Evolutionary conservation across 352 stramenopile genomes (phyloP), one percentile per base, ranked within the genome.

Genomic region (Halophytophthora polymorphica): DNA sequence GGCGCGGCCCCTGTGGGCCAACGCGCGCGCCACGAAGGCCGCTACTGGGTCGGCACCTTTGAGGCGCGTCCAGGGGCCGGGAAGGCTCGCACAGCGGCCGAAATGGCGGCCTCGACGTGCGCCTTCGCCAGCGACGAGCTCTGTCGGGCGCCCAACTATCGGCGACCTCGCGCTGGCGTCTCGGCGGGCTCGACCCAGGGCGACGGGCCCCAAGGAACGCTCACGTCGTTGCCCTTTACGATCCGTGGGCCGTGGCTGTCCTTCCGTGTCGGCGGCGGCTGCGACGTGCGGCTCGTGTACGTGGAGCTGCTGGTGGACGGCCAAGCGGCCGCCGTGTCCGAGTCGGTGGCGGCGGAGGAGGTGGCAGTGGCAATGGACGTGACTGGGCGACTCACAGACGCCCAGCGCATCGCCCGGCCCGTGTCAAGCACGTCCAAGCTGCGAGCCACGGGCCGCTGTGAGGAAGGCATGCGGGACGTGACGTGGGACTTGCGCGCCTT

Each of bases 251-350:
- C 82, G 11, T 87, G 66, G 58, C 89, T 98, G n/a, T 93, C 72
- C 7, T 98, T 99, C 55, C 75, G 91, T n/a, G 62, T 99, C 42
- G 96, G 94, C 8, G 96, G 96, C 3, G 96, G 96, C 4, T 99
- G 96, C 50, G 90, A 98, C 58, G 68, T 96, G 42, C 67, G 81
- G 5, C 73, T 82, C 7, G 62, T 93, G 1, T 99, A 96, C 56
- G 92, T 98, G 4, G 95, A 98, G 62, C 74, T 99, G 18, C 64
- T 98, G 6, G 82, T 98, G 5, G 96, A 99, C 61, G 92, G 95
- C 13, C 61, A 70, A 50, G 38, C 57, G 21, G 57, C 57, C 17
- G 61, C 61, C 64, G 57, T 70, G 42, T 34, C 47, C 17, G 61
- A 70, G 47, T 64, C 61, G 2, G 52, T 70, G 28, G 61, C 61